Conservation (phyloP, 1,139 yeast genomes). For the Pichia sp. region DNA sequence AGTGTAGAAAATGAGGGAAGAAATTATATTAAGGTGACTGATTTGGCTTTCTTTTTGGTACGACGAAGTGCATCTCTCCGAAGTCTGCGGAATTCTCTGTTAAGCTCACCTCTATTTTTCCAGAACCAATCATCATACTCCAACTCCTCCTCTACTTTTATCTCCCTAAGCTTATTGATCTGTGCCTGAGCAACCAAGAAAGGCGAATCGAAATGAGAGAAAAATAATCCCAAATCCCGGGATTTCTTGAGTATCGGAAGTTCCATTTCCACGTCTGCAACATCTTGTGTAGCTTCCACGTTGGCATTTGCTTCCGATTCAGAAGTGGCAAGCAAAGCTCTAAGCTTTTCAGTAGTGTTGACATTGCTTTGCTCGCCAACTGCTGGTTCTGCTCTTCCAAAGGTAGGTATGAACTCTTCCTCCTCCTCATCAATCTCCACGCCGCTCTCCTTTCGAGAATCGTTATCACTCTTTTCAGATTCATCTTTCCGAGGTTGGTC, state of each 20-base stretch:
- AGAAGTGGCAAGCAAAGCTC: constrained; percentile 45
- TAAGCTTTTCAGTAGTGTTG: constrained; percentile 52
- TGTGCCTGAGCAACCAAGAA: constrained; percentile 82
- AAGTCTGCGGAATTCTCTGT: constrained; percentile 66
- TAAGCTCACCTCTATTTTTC: constrained; percentile 75
- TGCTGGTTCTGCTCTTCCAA: constrained; percentile 29
- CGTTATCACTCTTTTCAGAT: no score
- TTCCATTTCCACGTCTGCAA: background rate
- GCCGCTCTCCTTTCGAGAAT: no score
- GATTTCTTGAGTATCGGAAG: constrained; percentile 9
- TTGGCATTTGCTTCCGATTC: background rate
- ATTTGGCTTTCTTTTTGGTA: constrained; percentile 20
- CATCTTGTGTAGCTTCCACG: background rate
- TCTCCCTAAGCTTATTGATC: constrained; percentile 47
- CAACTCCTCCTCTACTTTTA: constrained; percentile 36
- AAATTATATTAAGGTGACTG: background rate
- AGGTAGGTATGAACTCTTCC: constrained; percentile 19
- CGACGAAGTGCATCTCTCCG: constrained; percentile 67
- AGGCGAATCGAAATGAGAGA: constrained; percentile 79
- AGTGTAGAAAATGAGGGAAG: no score
- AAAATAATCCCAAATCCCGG: constrained; percentile 56
- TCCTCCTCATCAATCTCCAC: constrained; percentile 5
- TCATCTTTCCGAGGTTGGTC: no score
- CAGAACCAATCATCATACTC: constrained; percentile 76
- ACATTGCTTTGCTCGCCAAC: constrained; percentile 45